Evolutionary conservation across 768 basidiomycete genomes (phyloP), one percentile per base, ranked within the genome.

Genomic region (Dacryopinax primogenitus): DNA sequence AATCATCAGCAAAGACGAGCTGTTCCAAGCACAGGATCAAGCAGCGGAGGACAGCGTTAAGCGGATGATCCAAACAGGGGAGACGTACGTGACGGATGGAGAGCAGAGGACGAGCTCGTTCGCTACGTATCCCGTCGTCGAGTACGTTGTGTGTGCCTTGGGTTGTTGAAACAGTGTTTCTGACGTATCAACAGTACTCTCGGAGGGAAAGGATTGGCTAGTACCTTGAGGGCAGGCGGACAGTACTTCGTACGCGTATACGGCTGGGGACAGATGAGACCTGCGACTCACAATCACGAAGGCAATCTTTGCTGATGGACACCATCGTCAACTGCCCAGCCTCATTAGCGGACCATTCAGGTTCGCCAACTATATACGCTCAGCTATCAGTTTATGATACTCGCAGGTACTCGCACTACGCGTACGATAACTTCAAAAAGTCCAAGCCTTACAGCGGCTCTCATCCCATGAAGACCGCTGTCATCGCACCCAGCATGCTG

Each of bases 41-140:
- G 51, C 51, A 9, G 51, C 51, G 21, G 26, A 58, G 51, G 51
- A 58, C 51, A 58, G 51, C 18, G 51, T 58, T 15, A 21, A 11
- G 3, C 11, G 51, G 13, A 58, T 58, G 51, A 28, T 30, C 51
- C 51, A 28, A 18, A 58, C 51, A 11, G 51, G 51, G 13, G 51
- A 58, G 51, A 58, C 51, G 51, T 58, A 28, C 26, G 51, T 58
- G 3, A 58, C 51, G 51, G 51, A 58, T 30, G 51, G 51, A 32
- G 51, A 58, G 26, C 51, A 58, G 51, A 3, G 51, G 9, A 4
- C 51, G 13, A 58, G 51, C 51, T 58, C 51, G 4, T 58, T 58
- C 26, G 51, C 51, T 3, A 58, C 51, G 3, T 58, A 58, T 30
- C 51, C 51, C 18, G 32, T 58, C 18, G 51, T 58, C 13, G 51